phyloP scores from a whole-genome alignment of 2,329 filamentous ascomycete genomes.

The Fusarium acutatum region DNA sequence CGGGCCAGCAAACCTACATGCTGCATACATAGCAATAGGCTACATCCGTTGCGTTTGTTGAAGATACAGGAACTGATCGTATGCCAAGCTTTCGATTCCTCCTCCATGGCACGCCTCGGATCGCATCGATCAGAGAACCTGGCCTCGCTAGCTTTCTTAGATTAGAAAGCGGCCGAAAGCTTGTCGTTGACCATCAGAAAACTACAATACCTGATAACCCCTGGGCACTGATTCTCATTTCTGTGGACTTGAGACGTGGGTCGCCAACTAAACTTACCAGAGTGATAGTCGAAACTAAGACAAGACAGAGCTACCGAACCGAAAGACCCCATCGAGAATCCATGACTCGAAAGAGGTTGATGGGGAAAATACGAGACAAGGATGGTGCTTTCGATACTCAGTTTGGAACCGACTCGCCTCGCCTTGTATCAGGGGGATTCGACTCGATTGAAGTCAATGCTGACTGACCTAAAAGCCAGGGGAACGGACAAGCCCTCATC shows the following conservation, averaged over 20 bases:
- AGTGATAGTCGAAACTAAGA: neutral
- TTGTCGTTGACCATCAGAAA: conserved; percentile 11
- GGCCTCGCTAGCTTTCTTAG: neutral
- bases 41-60: neutral
- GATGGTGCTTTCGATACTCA: neutral
- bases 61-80: neutral
- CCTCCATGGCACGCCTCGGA: conserved; percentile 5
- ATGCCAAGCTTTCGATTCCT: conserved; percentile 20
- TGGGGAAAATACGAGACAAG: conserved; percentile 1
- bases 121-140: conserved; percentile 17
- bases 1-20: neutral
- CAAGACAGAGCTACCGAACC: conserved; percentile 2
- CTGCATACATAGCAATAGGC: neutral
- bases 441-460: neutral
- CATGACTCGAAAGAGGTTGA: conserved; percentile 12
- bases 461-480: conserved; percentile 5
- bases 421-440: neutral
- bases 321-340: neutral
- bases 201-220: neutral
- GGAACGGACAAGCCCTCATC: conserved; percentile 1
- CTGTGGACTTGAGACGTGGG: conserved; percentile 18
- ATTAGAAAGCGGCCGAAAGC: conserved; percentile 18
- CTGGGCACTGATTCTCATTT: conserved; percentile 6
- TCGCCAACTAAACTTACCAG: neutral
- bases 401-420: neutral